Evolutionary conservation across 768 basidiomycete species (phyloP), one percentile per base, ranked within the genome.

Genomic region (Punctularia strigosozonata): DNA sequence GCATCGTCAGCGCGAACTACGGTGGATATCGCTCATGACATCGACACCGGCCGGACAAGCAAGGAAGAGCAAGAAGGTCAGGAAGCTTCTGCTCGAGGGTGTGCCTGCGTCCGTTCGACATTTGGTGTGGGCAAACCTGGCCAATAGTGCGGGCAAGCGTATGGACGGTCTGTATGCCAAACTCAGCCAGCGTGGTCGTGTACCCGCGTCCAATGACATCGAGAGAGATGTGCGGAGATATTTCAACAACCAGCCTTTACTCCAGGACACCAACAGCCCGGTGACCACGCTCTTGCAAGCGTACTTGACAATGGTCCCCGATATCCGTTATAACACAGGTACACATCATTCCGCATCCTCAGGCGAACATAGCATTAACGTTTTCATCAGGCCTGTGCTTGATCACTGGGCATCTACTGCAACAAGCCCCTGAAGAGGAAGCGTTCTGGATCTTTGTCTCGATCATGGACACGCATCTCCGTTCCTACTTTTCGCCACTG

Each of bases 361-460:
- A 10, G 12, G 20, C 26, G 33, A 4, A 36, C 42, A 2, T 48
- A 31, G 36, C 20, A 10, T 31, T 36, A n/a, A 39, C 4, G 20
- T 24, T 39, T 25, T 20, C 35, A 33, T 2, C 40, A 86, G 86
- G 80, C 4, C 58, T 89, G 26, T 73, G 79, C 5, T 62, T 72
- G 8, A 77, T 88, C 38, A 72, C 77, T 17, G 82, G 82, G 2
- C 77, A 85, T 44, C 59, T 89, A 33, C 58, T 89, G 0, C 58
- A 80, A 6, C 75, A 82, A 34, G 73, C 83, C 0, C 87, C 86
- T 0, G 86, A 90, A 45, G 87, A 90, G 53, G 87, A 90, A 46
- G 86, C 83, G 0, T 90, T 90, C 55, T 90, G 86, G 86, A 88
- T 83, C 15, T 88, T 89, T 52, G 69, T 84, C 1, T 85, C 84